These are phyloP conservation scores for Berkeleyomyces basicola DNA, from an alignment of 2,329 filamentous ascomycete genomes.

Conservation along the genomic window DNA sequence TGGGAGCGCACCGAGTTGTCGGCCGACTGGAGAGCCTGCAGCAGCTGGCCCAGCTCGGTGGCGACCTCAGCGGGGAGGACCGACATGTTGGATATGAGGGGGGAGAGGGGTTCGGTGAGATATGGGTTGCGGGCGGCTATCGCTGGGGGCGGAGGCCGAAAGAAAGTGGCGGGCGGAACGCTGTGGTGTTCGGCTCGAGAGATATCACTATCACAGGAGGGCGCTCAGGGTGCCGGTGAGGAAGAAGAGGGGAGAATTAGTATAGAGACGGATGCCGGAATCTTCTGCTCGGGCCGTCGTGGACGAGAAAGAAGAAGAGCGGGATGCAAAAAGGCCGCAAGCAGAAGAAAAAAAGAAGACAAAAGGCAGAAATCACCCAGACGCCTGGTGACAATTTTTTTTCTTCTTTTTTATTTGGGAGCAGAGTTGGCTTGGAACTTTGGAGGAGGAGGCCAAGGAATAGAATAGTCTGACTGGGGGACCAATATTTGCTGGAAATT, in stretches of 20 bases:
- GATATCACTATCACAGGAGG: neutral
- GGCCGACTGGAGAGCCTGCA: slow-evolving; percentile 73
- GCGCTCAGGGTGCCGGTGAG: neutral
- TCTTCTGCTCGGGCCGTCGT: neutral
- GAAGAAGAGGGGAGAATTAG: slow-evolving; percentile 3
- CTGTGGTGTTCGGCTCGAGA: neutral
- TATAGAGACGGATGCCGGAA: neutral
- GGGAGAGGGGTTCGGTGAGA: neutral
- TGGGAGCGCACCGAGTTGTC: slow-evolving; percentile 75
- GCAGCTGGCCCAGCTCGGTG: slow-evolving; percentile 66
- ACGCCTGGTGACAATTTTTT: slow-evolving; percentile 8
- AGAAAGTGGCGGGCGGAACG: neutral
- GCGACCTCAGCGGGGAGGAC: slow-evolving; percentile 72
- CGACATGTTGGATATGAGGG: slow-evolving; percentile 46
- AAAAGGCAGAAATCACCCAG: slow-evolving; percentile 4
- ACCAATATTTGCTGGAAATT: slow-evolving; percentile 11
- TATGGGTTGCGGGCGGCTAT: neutral
- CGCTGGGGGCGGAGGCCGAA: neutral
- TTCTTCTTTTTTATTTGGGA: slow-evolving; percentile 8
- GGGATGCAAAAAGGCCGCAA: neutral
- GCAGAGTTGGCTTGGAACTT: slow-evolving; percentile 4
- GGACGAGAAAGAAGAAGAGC: neutral
- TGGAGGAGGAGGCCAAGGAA: neutral
- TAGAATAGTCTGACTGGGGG: neutral
- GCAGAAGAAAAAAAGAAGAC: neutral